Percentiles rank a stretch among this genome's conserved stretches.
phyloP scores from a whole-genome alignment of 345 rosid species.

The Xanthoceras sorbifolium region DNA sequence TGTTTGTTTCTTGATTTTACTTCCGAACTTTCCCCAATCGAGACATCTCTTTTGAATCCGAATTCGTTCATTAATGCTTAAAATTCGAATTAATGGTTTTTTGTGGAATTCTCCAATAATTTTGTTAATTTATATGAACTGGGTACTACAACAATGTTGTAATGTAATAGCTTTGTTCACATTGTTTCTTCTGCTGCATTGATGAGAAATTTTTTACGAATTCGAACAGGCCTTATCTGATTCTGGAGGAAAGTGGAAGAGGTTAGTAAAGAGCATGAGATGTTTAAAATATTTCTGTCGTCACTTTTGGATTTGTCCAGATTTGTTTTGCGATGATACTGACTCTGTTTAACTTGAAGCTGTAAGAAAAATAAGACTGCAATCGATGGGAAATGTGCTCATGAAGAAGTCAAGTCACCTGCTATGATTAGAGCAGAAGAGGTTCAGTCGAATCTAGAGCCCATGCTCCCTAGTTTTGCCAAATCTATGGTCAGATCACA shows the following conservation, averaged over 20 bases:
- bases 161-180: background rate
- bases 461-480: constrained; percentile 55
- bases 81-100: background rate
- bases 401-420: constrained; percentile 40
- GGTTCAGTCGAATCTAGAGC: constrained; percentile 61
- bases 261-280: constrained; percentile 39
- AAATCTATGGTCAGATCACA: constrained; percentile 68
- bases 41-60: background rate
- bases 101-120: background rate
- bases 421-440: constrained; percentile 61
- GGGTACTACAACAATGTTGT: background rate
- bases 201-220: background rate
- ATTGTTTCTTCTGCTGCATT: background rate
- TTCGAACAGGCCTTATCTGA: constrained; percentile 39
- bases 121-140: too few relatives aligned
- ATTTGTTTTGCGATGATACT: constrained; percentile 4
- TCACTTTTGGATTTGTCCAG: constrained; percentile 11
- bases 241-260: constrained; percentile 40
- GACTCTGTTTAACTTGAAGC: constrained; percentile 32
- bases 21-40: background rate
- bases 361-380: constrained; percentile 31
- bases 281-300: background rate
- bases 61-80: background rate
- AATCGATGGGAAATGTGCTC: constrained; percentile 22
- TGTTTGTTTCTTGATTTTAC: background rate